Conservation (phyloP, 257 asterid species). For the Salvia rosmarinus region DNA sequence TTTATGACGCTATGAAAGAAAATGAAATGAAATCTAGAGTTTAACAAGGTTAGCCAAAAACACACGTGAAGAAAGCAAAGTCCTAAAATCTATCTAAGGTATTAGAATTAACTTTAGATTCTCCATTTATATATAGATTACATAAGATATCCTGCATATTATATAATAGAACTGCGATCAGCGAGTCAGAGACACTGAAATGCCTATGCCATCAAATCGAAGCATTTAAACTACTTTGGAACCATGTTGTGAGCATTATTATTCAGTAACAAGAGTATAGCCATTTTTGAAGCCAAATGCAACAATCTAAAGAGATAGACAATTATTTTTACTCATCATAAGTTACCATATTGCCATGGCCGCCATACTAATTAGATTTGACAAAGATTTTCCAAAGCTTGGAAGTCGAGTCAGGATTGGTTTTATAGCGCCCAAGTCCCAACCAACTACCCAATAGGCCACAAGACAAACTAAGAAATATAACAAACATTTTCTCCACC, state of each 20-base stretch:
- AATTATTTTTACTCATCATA: background rate
- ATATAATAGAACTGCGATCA: no score
- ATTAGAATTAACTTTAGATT: no score
- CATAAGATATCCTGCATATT: no score
- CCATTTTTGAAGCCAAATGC: conserved; percentile 7
- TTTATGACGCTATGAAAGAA: no score
- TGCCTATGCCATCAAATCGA: background rate
- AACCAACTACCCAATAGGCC: background rate
- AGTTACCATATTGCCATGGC: background rate
- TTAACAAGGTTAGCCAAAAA: no score
- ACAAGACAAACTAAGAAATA: background rate
- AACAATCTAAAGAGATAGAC: background rate
- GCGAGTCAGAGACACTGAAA: background rate
- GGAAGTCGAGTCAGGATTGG: background rate
- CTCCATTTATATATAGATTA: no score
- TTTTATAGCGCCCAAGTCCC: background rate
- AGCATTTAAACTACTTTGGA: conserved; percentile 10
- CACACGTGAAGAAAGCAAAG: no score
- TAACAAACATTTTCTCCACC: background rate
- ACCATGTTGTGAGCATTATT: background rate
- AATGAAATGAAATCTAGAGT: no score
- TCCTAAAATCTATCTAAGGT: no score
- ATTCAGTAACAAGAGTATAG: background rate
- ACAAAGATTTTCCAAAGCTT: background rate
- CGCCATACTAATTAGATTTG: background rate